Evolutionary conservation across 352 stramenopile species (phyloP), one percentile per base, ranked within the genome.

Genomic region (Stramenopiles sp.): DNA sequence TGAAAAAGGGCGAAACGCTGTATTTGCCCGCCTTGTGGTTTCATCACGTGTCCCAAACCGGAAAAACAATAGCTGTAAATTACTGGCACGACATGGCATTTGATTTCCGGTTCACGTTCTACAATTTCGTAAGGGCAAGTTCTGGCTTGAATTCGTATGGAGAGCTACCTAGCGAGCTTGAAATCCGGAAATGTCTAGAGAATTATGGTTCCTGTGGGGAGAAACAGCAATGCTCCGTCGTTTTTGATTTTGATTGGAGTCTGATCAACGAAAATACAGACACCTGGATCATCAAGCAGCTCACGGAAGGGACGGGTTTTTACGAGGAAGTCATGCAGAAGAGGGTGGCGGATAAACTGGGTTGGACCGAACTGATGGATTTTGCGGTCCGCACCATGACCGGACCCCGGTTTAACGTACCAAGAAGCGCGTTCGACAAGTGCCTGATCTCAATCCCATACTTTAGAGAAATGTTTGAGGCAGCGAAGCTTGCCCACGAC

Each of bases 1-100:
- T 92, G 3, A 78, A 81, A 18, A 76, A 78, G 49, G 86, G 86
- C 12, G 83, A 90, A 74, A 78, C 88, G 48, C 74, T 92, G 6
- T 92, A 90, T 74, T 80, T 92, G 43, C 86, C 86, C 49, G 81
- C 84, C 0, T 76, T 91, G 35, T 91, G 86, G 86, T 89, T 86
- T 74, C 86, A 92, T 79, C 77, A 78, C 34, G 86, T 89, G 0
- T 85, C 85, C 18, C 86, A 92, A 80, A 82, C 78, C 30, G 80
- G 78, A 68, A 79, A 86, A 78, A 92, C 86, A 0, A 79, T 91
- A 4, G 83, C 80, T 4, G 81, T 90, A 0, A 92, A 92, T 68
- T 91, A 85, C 43, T 92, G 86, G 86, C 87, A 85, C 75, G 85
- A 92, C 75, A 89, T 90, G 84, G 79, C 81, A n/a, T 91, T 90